Evolutionary conservation across 1,139 yeast species (phyloP), one percentile per base, ranked within the genome.

Genomic region (Hyphopichia burtonii): DNA sequence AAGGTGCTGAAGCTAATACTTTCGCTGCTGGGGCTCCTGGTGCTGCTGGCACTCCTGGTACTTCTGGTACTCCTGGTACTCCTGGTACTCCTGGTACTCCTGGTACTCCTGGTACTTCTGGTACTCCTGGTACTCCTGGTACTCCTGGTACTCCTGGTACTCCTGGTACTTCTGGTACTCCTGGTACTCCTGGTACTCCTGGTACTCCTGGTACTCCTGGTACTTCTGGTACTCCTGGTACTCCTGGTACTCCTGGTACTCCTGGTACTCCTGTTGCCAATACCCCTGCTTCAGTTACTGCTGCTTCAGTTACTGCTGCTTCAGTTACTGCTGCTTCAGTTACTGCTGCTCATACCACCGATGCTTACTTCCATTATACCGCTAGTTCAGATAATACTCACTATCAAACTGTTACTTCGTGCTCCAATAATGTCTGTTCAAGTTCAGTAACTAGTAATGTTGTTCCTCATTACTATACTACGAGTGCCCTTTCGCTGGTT

Each of bases 331-430:
- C n/a, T n/a, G n/a, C n/a, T n/a, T n/a, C n/a, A n/a, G n/a, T n/a
- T n/a, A n/a, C n/a, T n/a, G n/a, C n/a, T n/a, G n/a, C n/a, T n/a
- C n/a, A n/a, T n/a, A n/a, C 18, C 37, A n/a, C 52, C 10, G 22
- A 19, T 25, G 15, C 39, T 22, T 11, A 19, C 31, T 27, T 39
- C 22, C 19, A 34, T 4, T 53, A 53, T 39, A 51, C 61, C 1
- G 55, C 56, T 22, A 49, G 50, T 33, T 44, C 61, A 8, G 40
- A 46, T 7, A 31, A 48, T 9, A 52, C 58, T 2, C 30, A 44
- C 7, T 41, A 44, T 17, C 40, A 42, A 4, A 45, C 51, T 3
- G 31, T 49, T 16, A 46, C 51, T 3, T 23, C 47, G 8, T 58
- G 61, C 39, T 31, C 44, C 14, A 39, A 41, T 14, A 43, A 47